Evolutionary conservation across 2,329 filamentous ascomycete species (phyloP), one percentile per base, ranked within the genome.

Genomic region (Diaporthe aspalathi): DNA sequence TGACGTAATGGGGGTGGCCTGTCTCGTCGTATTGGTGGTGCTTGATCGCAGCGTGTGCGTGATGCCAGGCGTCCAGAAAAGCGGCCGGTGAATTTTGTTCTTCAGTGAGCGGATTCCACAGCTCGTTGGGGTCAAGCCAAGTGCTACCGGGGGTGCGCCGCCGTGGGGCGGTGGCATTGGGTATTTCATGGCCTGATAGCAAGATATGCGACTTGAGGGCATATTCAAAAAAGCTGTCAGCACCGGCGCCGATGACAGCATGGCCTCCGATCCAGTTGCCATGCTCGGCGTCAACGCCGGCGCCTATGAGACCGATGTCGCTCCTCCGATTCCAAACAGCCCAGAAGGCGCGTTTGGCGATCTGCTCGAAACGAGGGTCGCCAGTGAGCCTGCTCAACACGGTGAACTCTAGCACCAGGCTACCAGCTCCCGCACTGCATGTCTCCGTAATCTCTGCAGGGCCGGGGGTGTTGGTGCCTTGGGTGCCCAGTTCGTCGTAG

Each of bases 161-260:
- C 24, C n/a, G 35, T 74, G 84, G 77, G 74, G 82, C 80, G 27
- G 85, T 80, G 74, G 82, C 77, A 74, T 91, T 91, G 3, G 88
- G 88, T 72, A 86, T 80, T 17, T 85, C 86, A 71, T 92, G 90
- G 1, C 94, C 93, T 2, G 95, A 97, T 27, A 98, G 89, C 29
- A 99, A 83, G 72, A 99, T 93, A 78, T 97, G 91, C 22, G 94
- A 94, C 82, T 99, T 99, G 77, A 98, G 88, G 4, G 96, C 95
- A 81, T 99, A 99, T 82, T 99, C 96, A 78, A 97, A 98, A 83
- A 99, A 99, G 82, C 95, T 98, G 83, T 99, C 96, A 77, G 97
- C 94, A 49, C 96, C 96, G 9, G 96, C 96, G 63, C 96, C 96
- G 76, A 99, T 97, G 38, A 96, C 95, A n/a, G 95, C 92, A 79